Conservation (phyloP, 2,329 filamentous ascomycete genomes). For the Helotiales sp. region DNA sequence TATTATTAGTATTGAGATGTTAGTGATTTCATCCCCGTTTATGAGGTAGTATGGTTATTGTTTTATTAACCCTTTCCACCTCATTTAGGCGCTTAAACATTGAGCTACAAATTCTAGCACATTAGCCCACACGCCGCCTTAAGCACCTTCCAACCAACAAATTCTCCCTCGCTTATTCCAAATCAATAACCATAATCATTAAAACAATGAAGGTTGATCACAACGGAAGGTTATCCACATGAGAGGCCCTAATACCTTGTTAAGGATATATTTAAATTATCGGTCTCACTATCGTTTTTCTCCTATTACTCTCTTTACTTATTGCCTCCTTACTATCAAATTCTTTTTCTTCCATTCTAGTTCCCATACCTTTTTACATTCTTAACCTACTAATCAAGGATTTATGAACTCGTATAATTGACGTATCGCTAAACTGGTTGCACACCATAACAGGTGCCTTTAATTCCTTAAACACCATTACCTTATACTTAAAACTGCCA, state of each 20-base stretch:
- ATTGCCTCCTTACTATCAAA: not conserved
- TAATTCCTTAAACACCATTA: not conserved
- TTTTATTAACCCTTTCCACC: conserved; percentile 8
- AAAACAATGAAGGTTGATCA: not conserved
- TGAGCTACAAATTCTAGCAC: not conserved
- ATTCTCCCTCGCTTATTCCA: not conserved
- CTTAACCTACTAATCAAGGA: not conserved
- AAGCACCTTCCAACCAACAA: not conserved
- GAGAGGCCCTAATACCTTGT: not conserved
- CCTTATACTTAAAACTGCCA: not conserved
- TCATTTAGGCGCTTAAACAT: not conserved
- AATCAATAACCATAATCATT: not conserved
- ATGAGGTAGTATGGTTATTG: not conserved
- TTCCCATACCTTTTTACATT: not conserved
- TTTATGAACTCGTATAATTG: not conserved
- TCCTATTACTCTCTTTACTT: not conserved
- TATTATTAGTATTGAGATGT: conserved; percentile 8
- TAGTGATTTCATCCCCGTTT: conserved; percentile 1
- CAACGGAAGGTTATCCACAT: not conserved
- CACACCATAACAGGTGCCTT: not conserved
- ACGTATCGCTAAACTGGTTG: not conserved
- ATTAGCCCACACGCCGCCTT: conserved; percentile 6
- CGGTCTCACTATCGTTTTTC: conserved; percentile 1
- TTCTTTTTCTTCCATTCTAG: not conserved
- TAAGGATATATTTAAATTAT: not conserved